phyloP scores from a whole-genome alignment of 371 early-diverging fungal genomes.

The Haplosporangium sp. region DNA sequence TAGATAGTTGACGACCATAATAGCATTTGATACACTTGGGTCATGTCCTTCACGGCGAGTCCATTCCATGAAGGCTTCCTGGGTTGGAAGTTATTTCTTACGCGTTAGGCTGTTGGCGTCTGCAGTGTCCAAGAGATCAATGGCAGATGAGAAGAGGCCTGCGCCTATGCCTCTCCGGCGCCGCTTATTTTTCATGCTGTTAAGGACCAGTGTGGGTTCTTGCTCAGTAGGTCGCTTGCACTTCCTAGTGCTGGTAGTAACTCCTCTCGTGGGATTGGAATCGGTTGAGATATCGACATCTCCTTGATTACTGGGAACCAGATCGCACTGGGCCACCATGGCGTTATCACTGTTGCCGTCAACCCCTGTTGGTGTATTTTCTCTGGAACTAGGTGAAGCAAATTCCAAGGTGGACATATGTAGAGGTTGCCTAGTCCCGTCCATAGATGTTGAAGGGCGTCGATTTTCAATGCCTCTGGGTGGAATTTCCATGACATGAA shows the following conservation, averaged over 20 bases:
- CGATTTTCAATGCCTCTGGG: neutral
- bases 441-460: slow-evolving; percentile 4
- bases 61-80: neutral
- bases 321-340: slow-evolving; percentile 15
- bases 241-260: slow-evolving; percentile 14
- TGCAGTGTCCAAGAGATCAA: neutral
- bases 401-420: slow-evolving; percentile 18
- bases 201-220: slow-evolving; percentile 4
- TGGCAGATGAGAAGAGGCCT: neutral
- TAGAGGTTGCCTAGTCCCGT: slow-evolving; percentile 8
- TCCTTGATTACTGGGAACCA: neutral
- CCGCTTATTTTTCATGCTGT: slow-evolving; percentile 11
- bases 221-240: slow-evolving; percentile 5
- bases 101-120: neutral
- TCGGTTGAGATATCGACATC: slow-evolving; percentile 9
- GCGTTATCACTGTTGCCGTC: slow-evolving; percentile 11
- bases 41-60: neutral
- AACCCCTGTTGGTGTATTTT: slow-evolving; percentile 3
- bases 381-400: neutral
- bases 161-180: neutral
- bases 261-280: neutral
- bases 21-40: neutral
- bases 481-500: slow-evolving; percentile 11
- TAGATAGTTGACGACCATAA: neutral
- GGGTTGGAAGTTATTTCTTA: neutral